Percentiles rank a stretch among this genome's conserved stretches.
Evolutionary conservation across 1,284 basidiomycete species (phyloP).

Genomic region (Caloboletus inedulis): DNA sequence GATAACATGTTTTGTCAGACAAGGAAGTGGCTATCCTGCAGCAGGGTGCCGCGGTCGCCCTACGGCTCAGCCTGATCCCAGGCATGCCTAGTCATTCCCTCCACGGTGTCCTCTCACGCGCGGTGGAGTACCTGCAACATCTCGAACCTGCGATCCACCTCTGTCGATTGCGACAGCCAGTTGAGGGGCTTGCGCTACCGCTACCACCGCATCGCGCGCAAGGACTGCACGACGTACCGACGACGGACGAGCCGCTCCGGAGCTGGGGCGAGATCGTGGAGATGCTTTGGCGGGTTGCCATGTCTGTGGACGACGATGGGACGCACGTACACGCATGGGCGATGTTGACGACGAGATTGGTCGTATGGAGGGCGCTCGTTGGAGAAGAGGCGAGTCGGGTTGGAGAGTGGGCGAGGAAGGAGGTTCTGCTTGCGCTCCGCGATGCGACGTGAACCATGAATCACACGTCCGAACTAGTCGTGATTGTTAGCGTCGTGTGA

Average conservation of each 20-base stretch:
- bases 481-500: too few relatives aligned
- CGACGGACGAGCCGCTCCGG: constrained; percentile 25
- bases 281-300: constrained; percentile 39
- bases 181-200: background rate
- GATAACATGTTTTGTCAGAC: constrained; percentile 10
- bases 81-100: constrained; percentile 5
- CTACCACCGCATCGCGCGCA: constrained; percentile 39
- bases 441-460: background rate
- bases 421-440: constrained; percentile 17
- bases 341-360: background rate
- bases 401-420: constrained; percentile 48
- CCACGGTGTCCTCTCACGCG: constrained; percentile 34
- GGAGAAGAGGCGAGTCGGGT: constrained; percentile 36
- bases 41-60: constrained; percentile 13
- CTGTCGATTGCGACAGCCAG: background rate
- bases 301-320: constrained; percentile 23
- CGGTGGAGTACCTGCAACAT: constrained; percentile 34
- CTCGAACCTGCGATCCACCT: constrained; percentile 36
- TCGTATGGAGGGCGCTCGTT: constrained; percentile 23
- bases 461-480: too few relatives aligned
- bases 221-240: constrained; percentile 37
- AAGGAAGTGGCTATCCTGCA: constrained; percentile 20
- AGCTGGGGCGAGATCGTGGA: constrained; percentile 58
- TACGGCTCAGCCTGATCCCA: constrained; percentile 23
- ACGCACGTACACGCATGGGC: background rate